These are phyloP conservation scores for Viola odorata DNA, from an alignment of 345 rosid species.

Conservation along the genomic window DNA sequence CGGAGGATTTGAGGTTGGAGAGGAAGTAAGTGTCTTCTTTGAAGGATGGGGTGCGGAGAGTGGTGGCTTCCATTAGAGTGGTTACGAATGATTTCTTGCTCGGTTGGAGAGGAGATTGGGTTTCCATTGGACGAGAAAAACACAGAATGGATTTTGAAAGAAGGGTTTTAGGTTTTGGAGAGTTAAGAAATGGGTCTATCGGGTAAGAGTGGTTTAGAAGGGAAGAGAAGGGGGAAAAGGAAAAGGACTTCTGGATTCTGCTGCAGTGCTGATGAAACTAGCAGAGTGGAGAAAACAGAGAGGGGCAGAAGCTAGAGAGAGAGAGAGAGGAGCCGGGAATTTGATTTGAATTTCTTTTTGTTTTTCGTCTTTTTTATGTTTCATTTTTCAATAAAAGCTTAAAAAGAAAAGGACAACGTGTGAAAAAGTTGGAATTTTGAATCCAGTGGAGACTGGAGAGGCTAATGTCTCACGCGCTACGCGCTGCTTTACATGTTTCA, in stretches of 20 bases:
- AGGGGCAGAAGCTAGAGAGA: background rate
- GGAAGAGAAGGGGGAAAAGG: background rate
- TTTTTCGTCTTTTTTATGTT: background rate
- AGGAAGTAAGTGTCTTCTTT: slow-evolving; percentile 82
- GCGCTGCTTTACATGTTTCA: no score
- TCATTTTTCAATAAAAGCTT: slow-evolving; percentile 5
- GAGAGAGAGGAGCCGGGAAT: slow-evolving; percentile 16
- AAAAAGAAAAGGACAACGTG: background rate
- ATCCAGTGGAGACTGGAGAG: no score
- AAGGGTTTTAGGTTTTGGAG: background rate
- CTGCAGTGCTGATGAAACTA: background rate
- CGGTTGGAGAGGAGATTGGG: slow-evolving; percentile 33
- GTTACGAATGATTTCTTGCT: slow-evolving; percentile 67
- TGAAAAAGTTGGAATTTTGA: slow-evolving; percentile 3
- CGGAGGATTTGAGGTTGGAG: slow-evolving; percentile 66
- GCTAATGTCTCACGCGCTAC: no score
- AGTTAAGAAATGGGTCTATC: background rate
- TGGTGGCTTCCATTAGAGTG: slow-evolving; percentile 65
- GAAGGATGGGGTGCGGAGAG: slow-evolving; percentile 60
- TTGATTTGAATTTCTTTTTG: slow-evolving; percentile 12
- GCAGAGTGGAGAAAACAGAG: background rate
- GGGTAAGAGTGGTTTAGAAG: background rate
- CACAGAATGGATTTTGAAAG: background rate
- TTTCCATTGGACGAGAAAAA: slow-evolving; percentile 7
- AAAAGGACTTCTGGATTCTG: background rate